Conservation (phyloP, 805 yeast genomes). For the Schwanniomyces polymorphus region DNA sequence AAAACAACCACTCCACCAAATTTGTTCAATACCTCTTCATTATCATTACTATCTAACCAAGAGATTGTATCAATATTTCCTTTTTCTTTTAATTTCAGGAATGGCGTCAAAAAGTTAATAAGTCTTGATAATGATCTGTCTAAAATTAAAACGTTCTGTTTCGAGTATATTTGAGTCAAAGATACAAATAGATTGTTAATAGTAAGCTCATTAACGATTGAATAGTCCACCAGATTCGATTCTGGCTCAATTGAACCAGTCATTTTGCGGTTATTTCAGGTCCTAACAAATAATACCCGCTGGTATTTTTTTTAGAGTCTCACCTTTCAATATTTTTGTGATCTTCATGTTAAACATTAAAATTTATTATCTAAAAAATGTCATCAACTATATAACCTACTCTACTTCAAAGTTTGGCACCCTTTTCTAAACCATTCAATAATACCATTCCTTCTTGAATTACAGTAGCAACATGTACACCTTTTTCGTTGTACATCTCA, state of each 20-base stretch:
- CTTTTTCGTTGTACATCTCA: conserved; percentile 51
- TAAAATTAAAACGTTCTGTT: conserved; percentile 35
- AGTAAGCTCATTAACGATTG: conserved; percentile 16
- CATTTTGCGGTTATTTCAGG: not conserved
- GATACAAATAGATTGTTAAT: conserved; percentile 17
- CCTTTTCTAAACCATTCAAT: conserved; percentile 17
- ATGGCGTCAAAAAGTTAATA: conserved; percentile 56
- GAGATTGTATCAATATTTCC: conserved; percentile 50
- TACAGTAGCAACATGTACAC: conserved; percentile 56
- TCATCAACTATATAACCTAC: not conserved
- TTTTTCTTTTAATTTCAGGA: conserved; percentile 48
- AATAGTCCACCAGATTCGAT: not conserved
- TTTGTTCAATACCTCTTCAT: conserved; percentile 8
- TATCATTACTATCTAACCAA: conserved; percentile 39
- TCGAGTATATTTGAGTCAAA: conserved; percentile 23
- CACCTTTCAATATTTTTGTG: not conserved
- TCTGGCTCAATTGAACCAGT: not conserved
- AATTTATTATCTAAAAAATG: not conserved
- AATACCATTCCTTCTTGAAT: conserved; percentile 64
- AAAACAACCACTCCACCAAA: conserved; percentile 18
- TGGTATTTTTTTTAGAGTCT: not conserved
- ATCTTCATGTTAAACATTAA: not conserved
- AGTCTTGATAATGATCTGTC: conserved; percentile 49
- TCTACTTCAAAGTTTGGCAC: conserved; percentile 12
- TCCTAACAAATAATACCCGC: not conserved